Conservation (phyloP, 2,329 filamentous ascomycete genomes). For the Drechmeria coniospora region DNA sequence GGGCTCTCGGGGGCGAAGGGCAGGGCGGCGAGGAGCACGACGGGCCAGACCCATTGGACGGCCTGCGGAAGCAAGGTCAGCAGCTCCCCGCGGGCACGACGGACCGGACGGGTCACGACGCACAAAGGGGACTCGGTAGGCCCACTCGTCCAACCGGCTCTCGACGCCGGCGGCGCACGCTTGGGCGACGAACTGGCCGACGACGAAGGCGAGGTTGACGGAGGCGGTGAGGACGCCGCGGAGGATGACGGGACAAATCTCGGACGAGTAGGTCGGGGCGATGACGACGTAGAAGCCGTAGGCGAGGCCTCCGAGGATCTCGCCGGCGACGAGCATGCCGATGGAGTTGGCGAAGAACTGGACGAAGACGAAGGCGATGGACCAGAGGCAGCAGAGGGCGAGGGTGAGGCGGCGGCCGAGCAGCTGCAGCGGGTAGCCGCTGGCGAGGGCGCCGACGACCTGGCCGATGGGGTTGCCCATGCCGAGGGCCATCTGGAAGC, state of each 20-base stretch:
- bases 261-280: constrained; percentile 42
- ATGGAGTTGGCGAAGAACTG: constrained; percentile 46
- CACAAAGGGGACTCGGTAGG: constrained; percentile 19
- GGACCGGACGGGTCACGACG: not conserved
- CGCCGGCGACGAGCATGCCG: constrained; percentile 39
- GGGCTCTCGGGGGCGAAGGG: constrained; percentile 33
- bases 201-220: constrained; percentile 47
- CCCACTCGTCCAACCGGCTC: constrained; percentile 27
- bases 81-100: not conserved
- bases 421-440: constrained; percentile 13
- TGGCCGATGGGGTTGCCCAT: constrained; percentile 37
- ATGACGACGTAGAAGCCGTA: constrained; percentile 46
- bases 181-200: constrained; percentile 41
- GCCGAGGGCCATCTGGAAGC: constrained; percentile 33
- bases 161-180: constrained; percentile 28
- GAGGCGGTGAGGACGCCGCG: constrained; percentile 42
- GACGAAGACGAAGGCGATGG: constrained; percentile 40
- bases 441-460: not conserved
- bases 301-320: constrained; percentile 44
- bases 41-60: constrained; percentile 34
- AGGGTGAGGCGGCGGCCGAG: constrained; percentile 31
- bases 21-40: constrained; percentile 27
- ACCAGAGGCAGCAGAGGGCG: constrained; percentile 26
- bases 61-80: constrained; percentile 10
- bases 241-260: constrained; percentile 43